Base-by-base conservation (phyloP, 345 rosid genomes). In the Aurinia saxatilis region DNA sequence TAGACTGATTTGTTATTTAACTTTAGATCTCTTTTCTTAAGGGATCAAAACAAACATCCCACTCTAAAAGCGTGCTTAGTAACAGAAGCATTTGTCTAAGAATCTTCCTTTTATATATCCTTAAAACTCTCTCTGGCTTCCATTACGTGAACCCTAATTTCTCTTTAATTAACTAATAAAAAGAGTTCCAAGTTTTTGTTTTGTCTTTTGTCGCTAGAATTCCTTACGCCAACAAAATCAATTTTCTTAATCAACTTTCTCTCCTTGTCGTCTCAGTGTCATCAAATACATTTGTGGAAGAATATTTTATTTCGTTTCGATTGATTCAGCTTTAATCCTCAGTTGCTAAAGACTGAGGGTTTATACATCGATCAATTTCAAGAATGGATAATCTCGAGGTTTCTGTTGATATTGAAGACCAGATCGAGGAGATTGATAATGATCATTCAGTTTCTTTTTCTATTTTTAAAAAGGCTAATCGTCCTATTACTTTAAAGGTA, bases 401-500 rank as follows among this genome's bases (percentile, higher is more conserved):
- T 56, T 57, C 39, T 62, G 47, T 36, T 8, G 77, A 74, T 49
- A 7, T 69, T 13, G 81, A 77, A 63, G 58, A 71, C n/a, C 68
- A 63, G 57, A 60, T 66, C 54, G 73, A 60, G 64, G 65, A 41
- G 6, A 37, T 60, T 16, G 8, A 42, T 48, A 56, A 64, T 36
- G 37, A 62, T 54, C 68, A 6, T 40, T 10, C 65, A 7, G 52
- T 50, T 65, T 65, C 71, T 9, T 50, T 71, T 18, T 36, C 79
- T 18, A 23, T 73, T 16, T 78, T 81, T 40, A 65, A 68, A 54
- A 68, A 37, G 48, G 64, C 76, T 17, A 76, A 76, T 71, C 52
- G 8, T 45, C 77, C 82, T 10, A 37, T 78, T 61, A 71, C 73
- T n/a, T 73, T 81, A 55, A 78, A 73, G 79, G 82, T 78, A 21